Conservation (phyloP, 768 basidiomycete genomes). For the Astraeus odoratus region DNA sequence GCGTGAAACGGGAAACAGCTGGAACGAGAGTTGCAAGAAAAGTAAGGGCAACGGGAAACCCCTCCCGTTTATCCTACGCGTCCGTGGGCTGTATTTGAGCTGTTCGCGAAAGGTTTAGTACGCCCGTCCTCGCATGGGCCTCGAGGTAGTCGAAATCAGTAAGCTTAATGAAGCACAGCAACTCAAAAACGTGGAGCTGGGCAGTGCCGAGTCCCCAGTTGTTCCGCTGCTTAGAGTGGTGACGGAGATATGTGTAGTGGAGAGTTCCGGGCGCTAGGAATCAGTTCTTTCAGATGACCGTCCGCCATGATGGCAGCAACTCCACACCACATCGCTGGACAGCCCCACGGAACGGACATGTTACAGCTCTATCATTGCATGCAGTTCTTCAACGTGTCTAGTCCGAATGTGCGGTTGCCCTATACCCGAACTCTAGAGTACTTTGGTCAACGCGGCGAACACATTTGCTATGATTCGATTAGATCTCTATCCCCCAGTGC, state of each 20-base stretch:
- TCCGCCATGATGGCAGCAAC: no score
- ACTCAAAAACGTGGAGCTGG: not conserved
- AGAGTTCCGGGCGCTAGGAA: not conserved
- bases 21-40: no score
- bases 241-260: not conserved
- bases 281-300: no score
- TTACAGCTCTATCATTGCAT: no score
- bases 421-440: no score
- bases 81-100: not conserved
- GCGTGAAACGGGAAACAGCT: not conserved
- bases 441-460: no score
- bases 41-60: not conserved
- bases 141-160: not conserved
- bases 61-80: not conserved
- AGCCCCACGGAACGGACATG: no score
- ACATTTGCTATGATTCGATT: no score
- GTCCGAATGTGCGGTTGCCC: no score
- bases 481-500: no score
- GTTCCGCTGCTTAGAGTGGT: not conserved
- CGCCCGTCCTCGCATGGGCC: not conserved
- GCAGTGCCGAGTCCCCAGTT: not conserved
- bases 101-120: not conserved
- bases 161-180: constrained; percentile 1
- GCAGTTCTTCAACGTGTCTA: no score
- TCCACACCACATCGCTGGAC: no score